Percentiles rank a stretch among this genome's conserved stretches.
phyloP scores from a whole-genome alignment of 805 yeast species.

The Monosporozyma aerobia region DNA sequence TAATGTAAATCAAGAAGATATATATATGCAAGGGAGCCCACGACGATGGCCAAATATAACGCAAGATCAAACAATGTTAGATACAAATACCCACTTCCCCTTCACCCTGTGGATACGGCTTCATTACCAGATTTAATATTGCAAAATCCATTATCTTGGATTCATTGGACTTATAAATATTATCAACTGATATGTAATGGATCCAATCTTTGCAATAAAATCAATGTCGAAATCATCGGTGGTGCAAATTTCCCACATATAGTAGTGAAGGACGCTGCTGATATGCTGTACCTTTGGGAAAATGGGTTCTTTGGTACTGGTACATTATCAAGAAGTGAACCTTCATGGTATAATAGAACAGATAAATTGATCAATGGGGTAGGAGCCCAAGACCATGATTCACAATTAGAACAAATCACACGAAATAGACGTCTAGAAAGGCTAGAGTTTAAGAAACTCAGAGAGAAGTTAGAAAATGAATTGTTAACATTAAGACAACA shows the following conservation, averaged over 20 bases:
- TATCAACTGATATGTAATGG: conserved; percentile 6
- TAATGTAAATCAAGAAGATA: neutral
- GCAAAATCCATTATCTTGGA: conserved; percentile 64
- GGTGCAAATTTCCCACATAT: conserved; percentile 24
- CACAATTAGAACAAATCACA: conserved; percentile 64
- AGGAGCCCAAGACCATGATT: conserved; percentile 19
- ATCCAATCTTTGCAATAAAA: conserved; percentile 8
- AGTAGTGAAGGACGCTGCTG: conserved; percentile 33
- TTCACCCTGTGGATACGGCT: conserved; percentile 30
- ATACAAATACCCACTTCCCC: conserved; percentile 51
- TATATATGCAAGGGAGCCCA: neutral
- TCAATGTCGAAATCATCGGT: conserved; percentile 29
- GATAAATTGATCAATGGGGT: conserved; percentile 39
- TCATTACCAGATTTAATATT: conserved; percentile 45
- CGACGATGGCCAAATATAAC: conserved; percentile 25
- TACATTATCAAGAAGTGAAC: conserved; percentile 78
- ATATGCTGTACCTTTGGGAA: conserved; percentile 59
- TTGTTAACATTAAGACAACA: conserved; percentile 35
- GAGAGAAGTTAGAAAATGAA: conserved; percentile 50
- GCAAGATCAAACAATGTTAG: conserved; percentile 22
- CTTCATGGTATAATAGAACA: conserved; percentile 76
- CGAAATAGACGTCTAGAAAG: conserved; percentile 63
- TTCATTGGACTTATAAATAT: conserved; percentile 35
- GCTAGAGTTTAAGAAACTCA: conserved; percentile 55
- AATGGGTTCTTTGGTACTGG: conserved; percentile 95